phyloP scores from a whole-genome alignment of 2,329 filamentous ascomycete genomes.

The Beauveria caledonica region DNA sequence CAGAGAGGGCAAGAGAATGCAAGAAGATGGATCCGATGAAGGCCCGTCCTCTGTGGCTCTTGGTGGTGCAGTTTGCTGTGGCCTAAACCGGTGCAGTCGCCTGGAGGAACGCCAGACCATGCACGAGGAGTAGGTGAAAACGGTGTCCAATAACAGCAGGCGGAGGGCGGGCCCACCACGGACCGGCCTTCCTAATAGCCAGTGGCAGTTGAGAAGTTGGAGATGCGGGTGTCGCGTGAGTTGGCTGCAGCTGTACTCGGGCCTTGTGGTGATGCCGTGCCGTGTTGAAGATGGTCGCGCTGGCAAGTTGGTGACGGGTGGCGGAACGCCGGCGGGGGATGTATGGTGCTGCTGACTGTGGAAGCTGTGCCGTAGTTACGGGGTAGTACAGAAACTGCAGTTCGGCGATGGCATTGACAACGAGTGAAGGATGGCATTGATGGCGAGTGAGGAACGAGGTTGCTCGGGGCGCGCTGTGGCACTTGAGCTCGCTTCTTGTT shows the following conservation, averaged over 20 bases:
- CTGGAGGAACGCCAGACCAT: slow-evolving; percentile 1
- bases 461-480: not conserved
- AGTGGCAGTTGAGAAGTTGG: not conserved
- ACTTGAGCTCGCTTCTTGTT: not conserved
- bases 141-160: slow-evolving; percentile 12
- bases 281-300: not conserved
- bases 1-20: not conserved
- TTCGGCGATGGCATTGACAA: not conserved
- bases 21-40: slow-evolving; percentile 3
- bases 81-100: not conserved
- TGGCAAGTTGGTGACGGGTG: not conserved
- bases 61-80: not conserved
- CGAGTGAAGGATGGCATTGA: not conserved
- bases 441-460: not conserved
- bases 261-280: not conserved
- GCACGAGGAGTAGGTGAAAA: slow-evolving; percentile 8
- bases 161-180: not conserved
- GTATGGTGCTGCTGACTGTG: not conserved
- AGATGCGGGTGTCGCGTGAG: not conserved
- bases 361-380: not conserved
- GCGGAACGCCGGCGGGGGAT: not conserved
- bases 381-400: not conserved
- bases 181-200: not conserved
- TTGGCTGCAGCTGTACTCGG: not conserved
- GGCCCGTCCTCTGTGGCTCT: not conserved